Evolutionary conservation across 495 filamentous ascomycete genomes (phyloP).

Genomic region (Penicillium dipodomyicola): DNA sequence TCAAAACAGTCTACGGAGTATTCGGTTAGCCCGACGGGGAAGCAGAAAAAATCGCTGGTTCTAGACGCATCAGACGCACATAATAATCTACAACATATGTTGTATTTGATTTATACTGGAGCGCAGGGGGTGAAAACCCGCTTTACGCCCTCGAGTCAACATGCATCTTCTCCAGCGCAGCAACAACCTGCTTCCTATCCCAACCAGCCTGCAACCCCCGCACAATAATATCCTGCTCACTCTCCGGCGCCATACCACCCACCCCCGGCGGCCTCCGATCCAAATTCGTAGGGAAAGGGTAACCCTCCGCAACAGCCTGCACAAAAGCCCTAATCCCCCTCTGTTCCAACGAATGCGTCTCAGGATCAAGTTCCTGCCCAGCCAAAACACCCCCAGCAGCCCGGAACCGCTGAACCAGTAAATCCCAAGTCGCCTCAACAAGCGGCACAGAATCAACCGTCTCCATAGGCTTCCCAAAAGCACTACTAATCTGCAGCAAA

Average conservation of each 20-base stretch:
- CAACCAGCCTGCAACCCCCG: constrained; percentile 42
- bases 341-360: constrained; percentile 1
- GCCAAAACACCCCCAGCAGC: constrained; percentile 28
- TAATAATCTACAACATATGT: background rate
- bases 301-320: constrained; percentile 50
- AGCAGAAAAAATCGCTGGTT: background rate
- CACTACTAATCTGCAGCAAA: constrained; percentile 53
- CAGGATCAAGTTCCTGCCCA: constrained; percentile 27
- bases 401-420: constrained; percentile 30
- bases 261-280: constrained; percentile 49
- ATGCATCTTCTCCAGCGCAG: constrained; percentile 37
- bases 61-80: background rate
- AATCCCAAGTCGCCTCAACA: constrained; percentile 42
- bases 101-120: background rate
- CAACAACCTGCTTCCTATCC: constrained; percentile 34
- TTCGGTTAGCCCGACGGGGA: background rate
- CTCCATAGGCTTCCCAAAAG: constrained; percentile 61
- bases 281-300: constrained; percentile 57
- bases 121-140: background rate
- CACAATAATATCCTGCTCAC: constrained; percentile 50
- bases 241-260: constrained; percentile 54
- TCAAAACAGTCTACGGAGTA: background rate
- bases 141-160: constrained; percentile 31
- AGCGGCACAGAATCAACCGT: constrained; percentile 46
- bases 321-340: constrained; percentile 37